Base-by-base conservation (phyloP, 2,329 filamentous ascomycete species). In the Cordyceps cateniannulata region DNA sequence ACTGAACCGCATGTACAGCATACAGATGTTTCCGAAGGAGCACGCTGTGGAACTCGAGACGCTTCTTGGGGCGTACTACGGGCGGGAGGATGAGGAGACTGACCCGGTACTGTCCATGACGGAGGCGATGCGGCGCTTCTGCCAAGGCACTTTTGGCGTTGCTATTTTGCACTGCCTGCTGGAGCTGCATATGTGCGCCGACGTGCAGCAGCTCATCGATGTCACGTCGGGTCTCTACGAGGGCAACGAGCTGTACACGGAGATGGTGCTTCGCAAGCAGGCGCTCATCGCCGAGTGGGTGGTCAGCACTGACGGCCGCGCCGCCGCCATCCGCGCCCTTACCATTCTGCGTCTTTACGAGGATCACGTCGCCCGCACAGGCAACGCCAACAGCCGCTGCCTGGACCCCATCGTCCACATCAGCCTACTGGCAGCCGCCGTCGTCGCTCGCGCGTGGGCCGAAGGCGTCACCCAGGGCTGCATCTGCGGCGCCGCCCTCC, bases 1-100 rank as follows among this genome's bases (percentile, higher is more conserved):
- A 4, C 54, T 72, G 3, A 67, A 70, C 47, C 45, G 52, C 44
- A 56, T 61, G 58, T 53, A 40, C 27, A 27, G 58, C 40, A 29
- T 60, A 14, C 58, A 60, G 38, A 27, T 6, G 25, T 42, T 42
- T n/a, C 56, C 56, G 24, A 52, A 52, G 38, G 40, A 59, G 8
- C 56, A 59, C 40, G 18, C 49, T 4, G 25, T 49, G 12, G 58
- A 53, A 16, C 49, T 53, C 14, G 58, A 60, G 18, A 40, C 48
- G 1, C 32, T 54, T 40, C 58, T 60, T 24, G 16, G 40, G 14
- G 40, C 58, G 1, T 60, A 60, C 58, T 53, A 60, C 27, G 58
- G 58, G 22, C 58, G 40, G n/a, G 58, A 60, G 49, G 58, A 53
- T 40, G 58, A 60, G 27, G 58, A 53, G 32, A 53, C 49, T 20